Evolutionary conservation across 768 basidiomycete genomes (phyloP).

Genomic region (Amanita polypyramis): DNA sequence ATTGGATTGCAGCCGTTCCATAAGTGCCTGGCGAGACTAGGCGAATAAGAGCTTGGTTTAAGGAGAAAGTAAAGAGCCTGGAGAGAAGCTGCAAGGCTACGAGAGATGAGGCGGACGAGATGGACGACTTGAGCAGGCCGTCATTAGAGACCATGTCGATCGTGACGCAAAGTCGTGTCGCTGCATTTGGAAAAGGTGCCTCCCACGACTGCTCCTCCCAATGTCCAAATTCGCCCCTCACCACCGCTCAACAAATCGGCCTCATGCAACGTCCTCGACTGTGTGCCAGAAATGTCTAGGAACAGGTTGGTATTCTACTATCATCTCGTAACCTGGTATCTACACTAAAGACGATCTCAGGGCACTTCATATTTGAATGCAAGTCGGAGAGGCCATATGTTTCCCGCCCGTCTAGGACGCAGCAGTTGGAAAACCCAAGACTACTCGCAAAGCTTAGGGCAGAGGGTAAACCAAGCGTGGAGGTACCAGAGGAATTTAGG

Average conservation of each 20-base stretch:
- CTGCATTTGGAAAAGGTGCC: not conserved
- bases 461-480: conserved; percentile 67
- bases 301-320: conserved; percentile 33
- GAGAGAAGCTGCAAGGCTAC: conserved; percentile 83
- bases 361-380: conserved; percentile 91
- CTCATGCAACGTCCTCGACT: conserved; percentile 54
- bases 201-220: not conserved
- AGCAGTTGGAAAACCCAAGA: conserved; percentile 74
- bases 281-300: conserved; percentile 78
- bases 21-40: conserved; percentile 78
- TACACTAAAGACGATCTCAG: conserved; percentile 23
- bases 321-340: not conserved
- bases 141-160: conserved; percentile 9
- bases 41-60: conserved; percentile 84
- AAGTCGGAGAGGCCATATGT: conserved; percentile 73
- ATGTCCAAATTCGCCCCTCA: conserved; percentile 85
- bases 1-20: conserved; percentile 87
- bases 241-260: conserved; percentile 45
- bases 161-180: not conserved
- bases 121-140: conserved; percentile 20
- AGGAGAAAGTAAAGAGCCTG: conserved; percentile 72
- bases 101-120: conserved; percentile 49
- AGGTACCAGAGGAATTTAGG: conserved; percentile 89
- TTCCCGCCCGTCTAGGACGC: conserved; percentile 80
- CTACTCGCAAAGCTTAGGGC: conserved; percentile 55